Percentiles rank a stretch among this genome's conserved stretches.
Conservation (phyloP, 306 rosid species). For the Canavalia gladiata region DNA sequence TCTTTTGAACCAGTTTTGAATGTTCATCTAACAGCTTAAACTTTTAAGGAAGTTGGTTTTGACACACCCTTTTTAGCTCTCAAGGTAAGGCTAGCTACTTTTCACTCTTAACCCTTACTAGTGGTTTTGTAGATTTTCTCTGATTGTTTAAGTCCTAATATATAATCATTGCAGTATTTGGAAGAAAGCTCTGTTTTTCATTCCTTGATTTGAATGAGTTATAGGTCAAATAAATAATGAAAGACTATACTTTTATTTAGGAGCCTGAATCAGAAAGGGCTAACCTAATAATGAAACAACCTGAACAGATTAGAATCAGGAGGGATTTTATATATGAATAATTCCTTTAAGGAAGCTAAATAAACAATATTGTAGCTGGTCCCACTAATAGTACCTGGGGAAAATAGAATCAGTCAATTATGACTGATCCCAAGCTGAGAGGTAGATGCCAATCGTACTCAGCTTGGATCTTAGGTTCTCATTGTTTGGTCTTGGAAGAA, state of each 20-base stretch:
- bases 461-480: not conserved
- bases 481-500: not conserved
- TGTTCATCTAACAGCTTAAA: conserved; percentile 11
- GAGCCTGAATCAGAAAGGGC: not conserved
- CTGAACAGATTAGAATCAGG: not conserved
- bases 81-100: not conserved
- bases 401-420: not conserved
- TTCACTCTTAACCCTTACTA: conserved; percentile 21
- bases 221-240: not conserved
- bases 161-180: conserved; percentile 14
- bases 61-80: conserved; percentile 33
- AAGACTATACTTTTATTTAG: not conserved
- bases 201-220: not conserved
- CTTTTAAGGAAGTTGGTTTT: conserved; percentile 18
- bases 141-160: conserved; percentile 30
- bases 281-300: not conserved
- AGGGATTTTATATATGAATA: not conserved
- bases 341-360: not conserved
- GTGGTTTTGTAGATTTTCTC: conserved; percentile 11
- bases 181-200: not conserved
- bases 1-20: conserved; percentile 33
- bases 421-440: not conserved
- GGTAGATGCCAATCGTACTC: not conserved
- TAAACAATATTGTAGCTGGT: not conserved
- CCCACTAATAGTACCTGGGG: not conserved